These are phyloP conservation scores for Lactifluus rugatus DNA, from an alignment of 768 basidiomycete species.

Conservation along the genomic window DNA sequence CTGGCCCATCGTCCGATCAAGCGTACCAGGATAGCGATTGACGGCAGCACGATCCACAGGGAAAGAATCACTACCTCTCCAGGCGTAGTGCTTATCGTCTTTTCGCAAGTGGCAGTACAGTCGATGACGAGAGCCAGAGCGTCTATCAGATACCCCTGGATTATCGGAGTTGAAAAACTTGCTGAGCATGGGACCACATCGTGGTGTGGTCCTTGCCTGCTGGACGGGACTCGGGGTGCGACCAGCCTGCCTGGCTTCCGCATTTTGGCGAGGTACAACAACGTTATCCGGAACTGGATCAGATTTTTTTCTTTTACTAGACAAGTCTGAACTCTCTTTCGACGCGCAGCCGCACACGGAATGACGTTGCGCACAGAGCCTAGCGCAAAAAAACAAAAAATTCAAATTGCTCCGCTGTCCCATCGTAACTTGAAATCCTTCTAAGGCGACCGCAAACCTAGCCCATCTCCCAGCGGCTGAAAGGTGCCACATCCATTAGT, in stretches of 20 bases:
- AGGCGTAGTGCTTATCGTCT: background rate
- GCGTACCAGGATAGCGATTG: background rate
- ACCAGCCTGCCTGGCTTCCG: background rate
- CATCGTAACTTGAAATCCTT: no score
- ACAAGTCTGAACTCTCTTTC: background rate
- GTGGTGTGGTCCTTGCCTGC: background rate
- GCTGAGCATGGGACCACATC: background rate
- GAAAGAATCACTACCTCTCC: background rate
- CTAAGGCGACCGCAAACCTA: no score
- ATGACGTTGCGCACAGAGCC: background rate
- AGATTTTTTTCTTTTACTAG: background rate
- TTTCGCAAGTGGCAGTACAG: conserved; percentile 3
- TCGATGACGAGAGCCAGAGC: background rate
- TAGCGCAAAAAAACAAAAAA: background rate
- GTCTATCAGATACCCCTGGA: conserved; percentile 4
- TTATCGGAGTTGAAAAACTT: background rate
- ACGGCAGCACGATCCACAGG: background rate
- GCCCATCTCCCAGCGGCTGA: no score
- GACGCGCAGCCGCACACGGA: background rate
- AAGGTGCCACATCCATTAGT: no score
- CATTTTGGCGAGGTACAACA: background rate
- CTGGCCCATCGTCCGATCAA: background rate
- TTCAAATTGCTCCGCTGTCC: no score
- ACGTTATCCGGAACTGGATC: background rate
- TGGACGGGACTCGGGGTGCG: background rate